Evolutionary conservation across 768 basidiomycete genomes (phyloP).

Genomic region (Tricholoma matsutake): DNA sequence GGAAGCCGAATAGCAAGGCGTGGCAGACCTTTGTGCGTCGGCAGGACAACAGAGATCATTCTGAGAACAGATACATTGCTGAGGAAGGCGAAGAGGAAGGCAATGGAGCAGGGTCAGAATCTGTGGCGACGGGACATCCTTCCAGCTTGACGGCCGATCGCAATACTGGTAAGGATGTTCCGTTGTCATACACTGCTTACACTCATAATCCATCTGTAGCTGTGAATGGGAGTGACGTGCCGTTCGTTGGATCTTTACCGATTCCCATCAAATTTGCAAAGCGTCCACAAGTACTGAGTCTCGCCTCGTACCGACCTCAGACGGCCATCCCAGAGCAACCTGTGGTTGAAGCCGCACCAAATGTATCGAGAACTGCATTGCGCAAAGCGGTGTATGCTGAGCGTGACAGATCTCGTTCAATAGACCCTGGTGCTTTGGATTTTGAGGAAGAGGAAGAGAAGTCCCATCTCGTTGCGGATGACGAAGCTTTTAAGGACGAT

Average conservation of each 20-base stretch:
- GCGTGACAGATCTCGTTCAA: slow-evolving; percentile 58
- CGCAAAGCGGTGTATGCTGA: slow-evolving; percentile 66
- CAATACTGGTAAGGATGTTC: slow-evolving; percentile 4
- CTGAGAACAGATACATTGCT: slow-evolving; percentile 18
- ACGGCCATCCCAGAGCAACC: slow-evolving; percentile 39
- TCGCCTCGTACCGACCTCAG: slow-evolving; percentile 59
- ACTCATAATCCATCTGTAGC: not conserved
- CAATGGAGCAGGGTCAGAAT: slow-evolving; percentile 16
- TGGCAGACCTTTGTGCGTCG: slow-evolving; percentile 60
- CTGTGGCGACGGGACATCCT: not conserved
- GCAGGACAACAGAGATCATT: slow-evolving; percentile 22
- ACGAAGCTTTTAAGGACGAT: slow-evolving; percentile 18
- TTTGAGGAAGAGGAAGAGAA: slow-evolving; percentile 48
- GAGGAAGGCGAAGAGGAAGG: slow-evolving; percentile 37
- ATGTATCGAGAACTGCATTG: slow-evolving; percentile 44
- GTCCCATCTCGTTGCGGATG: slow-evolving; percentile 18
- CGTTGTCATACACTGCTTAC: not conserved
- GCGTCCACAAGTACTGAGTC: slow-evolving; percentile 38
- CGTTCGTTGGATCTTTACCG: slow-evolving; percentile 50
- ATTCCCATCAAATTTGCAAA: slow-evolving; percentile 49
- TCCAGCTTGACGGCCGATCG: slow-evolving; percentile 8
- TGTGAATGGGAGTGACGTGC: not conserved
- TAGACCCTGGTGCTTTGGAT: slow-evolving; percentile 71
- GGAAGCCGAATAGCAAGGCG: slow-evolving; percentile 60
- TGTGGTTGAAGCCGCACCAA: slow-evolving; percentile 27